phyloP scores from a whole-genome alignment of 1,139 yeast species.

The Yamadazyma sp. region DNA sequence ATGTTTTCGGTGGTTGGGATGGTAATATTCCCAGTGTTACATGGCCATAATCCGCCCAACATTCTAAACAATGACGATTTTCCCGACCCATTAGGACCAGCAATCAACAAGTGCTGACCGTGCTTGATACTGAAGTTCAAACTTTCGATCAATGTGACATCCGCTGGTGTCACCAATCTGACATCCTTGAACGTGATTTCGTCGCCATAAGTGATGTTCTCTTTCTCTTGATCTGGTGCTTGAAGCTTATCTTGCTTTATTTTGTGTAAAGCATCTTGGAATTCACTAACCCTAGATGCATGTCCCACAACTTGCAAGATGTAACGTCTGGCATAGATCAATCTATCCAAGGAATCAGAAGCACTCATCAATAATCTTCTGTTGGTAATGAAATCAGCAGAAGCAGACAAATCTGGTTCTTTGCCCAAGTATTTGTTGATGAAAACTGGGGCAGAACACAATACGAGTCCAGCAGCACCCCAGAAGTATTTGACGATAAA shows the following conservation, averaged over 20 bases:
- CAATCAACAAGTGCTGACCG: constrained; percentile 85
- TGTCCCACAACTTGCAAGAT: constrained; percentile 85
- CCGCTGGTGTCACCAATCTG: constrained; percentile 81
- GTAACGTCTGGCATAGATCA: constrained; percentile 82
- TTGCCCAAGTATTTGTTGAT: constrained; percentile 57
- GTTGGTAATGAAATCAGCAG: constrained; percentile 86
- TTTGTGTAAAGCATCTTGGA: constrained; percentile 62
- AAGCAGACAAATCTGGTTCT: constrained; percentile 51
- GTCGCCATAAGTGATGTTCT: constrained; percentile 44
- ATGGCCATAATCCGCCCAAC: constrained; percentile 93
- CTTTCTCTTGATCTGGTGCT: constrained; percentile 21
- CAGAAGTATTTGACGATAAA: constrained; percentile 89
- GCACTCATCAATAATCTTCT: constrained; percentile 82
- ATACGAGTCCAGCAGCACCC: constrained; percentile 91
- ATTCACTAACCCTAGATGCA: constrained; percentile 70
- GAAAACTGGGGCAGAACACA: constrained; percentile 89
- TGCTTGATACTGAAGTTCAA: constrained; percentile 71
- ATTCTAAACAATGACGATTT: constrained; percentile 88
- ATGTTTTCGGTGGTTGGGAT: constrained; percentile 72
- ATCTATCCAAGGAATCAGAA: constrained; percentile 84
- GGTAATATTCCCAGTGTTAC: constrained; percentile 59
- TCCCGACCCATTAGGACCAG: constrained; percentile 96
- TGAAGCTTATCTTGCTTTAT: constrained; percentile 33
- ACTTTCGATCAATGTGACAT: constrained; percentile 67
- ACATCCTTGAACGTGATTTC: constrained; percentile 71